Evolutionary conservation across 2,329 filamentous ascomycete species (phyloP), one percentile per base, ranked within the genome.

Genomic region (Stemphylium vesicarium): DNA sequence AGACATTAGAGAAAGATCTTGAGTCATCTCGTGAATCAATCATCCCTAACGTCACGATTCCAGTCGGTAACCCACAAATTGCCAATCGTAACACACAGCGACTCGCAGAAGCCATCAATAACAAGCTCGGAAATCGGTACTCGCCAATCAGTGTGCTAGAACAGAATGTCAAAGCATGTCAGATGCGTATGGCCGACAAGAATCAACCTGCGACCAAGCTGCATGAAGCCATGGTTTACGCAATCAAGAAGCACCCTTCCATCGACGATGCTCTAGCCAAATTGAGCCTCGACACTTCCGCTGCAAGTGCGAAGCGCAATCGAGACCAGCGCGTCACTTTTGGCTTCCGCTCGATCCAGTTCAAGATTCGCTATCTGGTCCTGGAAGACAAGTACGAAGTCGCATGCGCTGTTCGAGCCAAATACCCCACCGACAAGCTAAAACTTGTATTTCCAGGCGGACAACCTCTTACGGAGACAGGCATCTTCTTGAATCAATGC

Each of bases 311-410:
- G 49, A 32, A 55, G 53, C 51, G 63, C 32, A 39, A 68, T 15
- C 60, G 60, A 15, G 75, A 76, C 50, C 67, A 64, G 37, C 70
- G 72, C 8, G 61, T 77, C 18, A 63, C 57, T 4, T 44, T 66
- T 4, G 70, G 71, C 4, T 74, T 60, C 6, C 35, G 42, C 26
- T 58, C 73, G 8, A 53, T 72, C 2, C 53, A 72, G 31, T 59
- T 77, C 12, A 75, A 64, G 50, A 51, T 64, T 3, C 59, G 69
- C 8, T 72, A 57, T 29, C 55, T 70, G 15, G 40, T 70, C 1
- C 57, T 76, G 0, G 65, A 71, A 33, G 73, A 75, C 57, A 69
- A 69, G 31, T 70, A 74, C 35, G 52, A 46, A 18, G 52, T 76
- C 33, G 38, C 49, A 15, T 50, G 43, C 18, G 29, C n/a, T 4